Percentiles rank a stretch among this genome's conserved stretches.
Conservation (phyloP, 495 filamentous ascomycete species). For the Thozetella sp. region DNA sequence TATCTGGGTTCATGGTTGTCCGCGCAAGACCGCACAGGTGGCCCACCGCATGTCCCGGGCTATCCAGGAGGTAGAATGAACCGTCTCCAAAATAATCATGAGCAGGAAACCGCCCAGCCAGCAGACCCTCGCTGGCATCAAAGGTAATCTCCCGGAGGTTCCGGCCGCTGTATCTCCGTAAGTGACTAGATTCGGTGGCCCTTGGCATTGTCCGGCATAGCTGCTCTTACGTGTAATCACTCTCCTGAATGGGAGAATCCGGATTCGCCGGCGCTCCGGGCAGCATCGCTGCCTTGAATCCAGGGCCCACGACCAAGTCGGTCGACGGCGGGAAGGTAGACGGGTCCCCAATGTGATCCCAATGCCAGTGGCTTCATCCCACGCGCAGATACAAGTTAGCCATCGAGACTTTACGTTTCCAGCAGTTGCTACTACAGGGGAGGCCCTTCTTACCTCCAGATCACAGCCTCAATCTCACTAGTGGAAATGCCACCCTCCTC, state of each 20-base stretch:
- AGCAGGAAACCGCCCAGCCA: constrained; percentile 47
- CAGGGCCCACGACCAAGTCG: constrained; percentile 53
- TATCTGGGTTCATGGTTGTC: constrained; percentile 31
- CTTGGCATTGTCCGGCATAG: no score
- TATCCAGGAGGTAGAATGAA: constrained; percentile 53
- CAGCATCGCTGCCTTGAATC: constrained; percentile 43
- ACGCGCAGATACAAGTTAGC: neutral
- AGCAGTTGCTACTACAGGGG: constrained; percentile 4
- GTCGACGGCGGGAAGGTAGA: constrained; percentile 50
- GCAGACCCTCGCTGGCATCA: constrained; percentile 9
- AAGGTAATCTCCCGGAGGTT: constrained; percentile 36
- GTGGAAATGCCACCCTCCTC: constrained; percentile 36
- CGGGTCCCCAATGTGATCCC: constrained; percentile 55
- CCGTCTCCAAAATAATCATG: constrained; percentile 61
- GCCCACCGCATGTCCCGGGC: constrained; percentile 51
- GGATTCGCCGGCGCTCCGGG: constrained; percentile 48
- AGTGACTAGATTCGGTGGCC: no score
- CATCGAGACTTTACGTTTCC: neutral
- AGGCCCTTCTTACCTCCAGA: constrained; percentile 36
- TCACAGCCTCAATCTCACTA: constrained; percentile 41
- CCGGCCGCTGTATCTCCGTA: constrained; percentile 9
- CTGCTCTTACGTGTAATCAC: constrained; percentile 27
- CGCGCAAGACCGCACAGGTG: constrained; percentile 53
- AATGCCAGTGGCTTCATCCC: constrained; percentile 36
- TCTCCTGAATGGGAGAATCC: constrained; percentile 35